Evolutionary conservation across 2,329 filamentous ascomycete species (phyloP).

Genomic region (Calonectria naviculata): DNA sequence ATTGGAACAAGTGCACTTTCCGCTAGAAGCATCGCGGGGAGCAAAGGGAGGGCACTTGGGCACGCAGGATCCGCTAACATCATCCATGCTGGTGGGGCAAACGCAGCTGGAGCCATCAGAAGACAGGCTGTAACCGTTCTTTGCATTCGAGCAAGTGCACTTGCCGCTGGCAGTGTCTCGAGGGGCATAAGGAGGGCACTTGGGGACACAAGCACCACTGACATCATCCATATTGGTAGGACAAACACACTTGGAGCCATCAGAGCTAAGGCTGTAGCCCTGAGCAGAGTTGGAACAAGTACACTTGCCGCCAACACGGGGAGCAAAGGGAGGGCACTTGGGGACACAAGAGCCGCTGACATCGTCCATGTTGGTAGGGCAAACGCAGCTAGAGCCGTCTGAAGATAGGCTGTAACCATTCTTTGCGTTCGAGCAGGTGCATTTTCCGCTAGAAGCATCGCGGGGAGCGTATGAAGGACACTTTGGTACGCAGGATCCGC

Average conservation of each 20-base stretch:
- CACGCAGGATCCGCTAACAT: neutral
- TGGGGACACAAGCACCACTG: neutral
- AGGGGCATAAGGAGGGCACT: neutral
- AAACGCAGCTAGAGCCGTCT: neutral
- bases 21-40: neutral
- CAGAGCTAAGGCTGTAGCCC: neutral
- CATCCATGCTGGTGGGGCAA: neutral
- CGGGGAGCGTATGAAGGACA: neutral
- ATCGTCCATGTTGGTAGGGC: neutral
- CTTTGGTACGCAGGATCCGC: neutral
- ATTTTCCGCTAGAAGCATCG: neutral
- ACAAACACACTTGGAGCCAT: neutral
- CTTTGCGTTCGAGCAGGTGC: neutral
- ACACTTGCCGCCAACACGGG: neutral
- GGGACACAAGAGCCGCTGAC: neutral
- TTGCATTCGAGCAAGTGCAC: neutral
- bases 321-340: neutral
- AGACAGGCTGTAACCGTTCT: neutral
- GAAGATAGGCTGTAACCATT: neutral
- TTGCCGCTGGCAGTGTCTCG: neutral
- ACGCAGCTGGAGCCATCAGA: neutral
- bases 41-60: neutral
- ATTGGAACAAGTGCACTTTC: neutral
- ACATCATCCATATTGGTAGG: neutral
- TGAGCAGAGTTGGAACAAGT: neutral